A percentile compares a stretch with the other conserved stretches of the same genome.
Conservation (phyloP, 768 basidiomycete species). For the Suillus sp. region DNA sequence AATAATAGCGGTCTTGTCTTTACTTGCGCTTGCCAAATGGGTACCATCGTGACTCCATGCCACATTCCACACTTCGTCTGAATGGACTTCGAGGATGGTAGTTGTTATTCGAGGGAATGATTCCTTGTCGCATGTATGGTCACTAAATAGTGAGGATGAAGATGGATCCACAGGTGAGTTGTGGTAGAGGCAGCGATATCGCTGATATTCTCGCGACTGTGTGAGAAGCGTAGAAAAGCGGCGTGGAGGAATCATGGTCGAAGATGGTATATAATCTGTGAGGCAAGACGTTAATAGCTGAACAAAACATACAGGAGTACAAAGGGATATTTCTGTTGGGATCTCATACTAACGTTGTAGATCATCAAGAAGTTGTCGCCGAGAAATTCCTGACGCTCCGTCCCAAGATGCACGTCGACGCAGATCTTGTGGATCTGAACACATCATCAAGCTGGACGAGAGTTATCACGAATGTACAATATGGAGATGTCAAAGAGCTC, state of each 20-base stretch:
- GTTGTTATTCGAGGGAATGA: constrained; percentile 87
- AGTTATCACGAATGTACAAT: constrained; percentile 21
- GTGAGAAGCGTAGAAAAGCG: constrained; percentile 84
- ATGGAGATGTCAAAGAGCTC: constrained; percentile 24
- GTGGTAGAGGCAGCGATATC: constrained; percentile 83
- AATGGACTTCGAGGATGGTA: constrained; percentile 81
- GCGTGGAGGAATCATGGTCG: constrained; percentile 89
- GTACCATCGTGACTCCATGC: constrained; percentile 92
- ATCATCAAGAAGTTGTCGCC: constrained; percentile 70
- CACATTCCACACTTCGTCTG: constrained; percentile 94
- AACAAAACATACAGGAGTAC: not conserved
- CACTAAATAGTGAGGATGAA: constrained; percentile 81
- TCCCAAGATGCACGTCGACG: constrained; percentile 85
- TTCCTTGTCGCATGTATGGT: constrained; percentile 80
- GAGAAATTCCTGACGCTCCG: constrained; percentile 79
- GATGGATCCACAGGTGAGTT: constrained; percentile 59
- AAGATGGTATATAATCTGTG: constrained; percentile 84
- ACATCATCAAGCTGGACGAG: constrained; percentile 82
- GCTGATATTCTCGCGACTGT: constrained; percentile 83
- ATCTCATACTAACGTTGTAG: constrained; percentile 69
- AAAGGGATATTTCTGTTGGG: not conserved
- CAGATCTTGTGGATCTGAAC: constrained; percentile 80
- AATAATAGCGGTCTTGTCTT: constrained; percentile 85
- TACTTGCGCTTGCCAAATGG: constrained; percentile 85
- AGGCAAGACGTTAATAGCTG: constrained; percentile 1